Conservation (phyloP, 2,329 filamentous ascomycete species). For the Pezizomycotina sp. region DNA sequence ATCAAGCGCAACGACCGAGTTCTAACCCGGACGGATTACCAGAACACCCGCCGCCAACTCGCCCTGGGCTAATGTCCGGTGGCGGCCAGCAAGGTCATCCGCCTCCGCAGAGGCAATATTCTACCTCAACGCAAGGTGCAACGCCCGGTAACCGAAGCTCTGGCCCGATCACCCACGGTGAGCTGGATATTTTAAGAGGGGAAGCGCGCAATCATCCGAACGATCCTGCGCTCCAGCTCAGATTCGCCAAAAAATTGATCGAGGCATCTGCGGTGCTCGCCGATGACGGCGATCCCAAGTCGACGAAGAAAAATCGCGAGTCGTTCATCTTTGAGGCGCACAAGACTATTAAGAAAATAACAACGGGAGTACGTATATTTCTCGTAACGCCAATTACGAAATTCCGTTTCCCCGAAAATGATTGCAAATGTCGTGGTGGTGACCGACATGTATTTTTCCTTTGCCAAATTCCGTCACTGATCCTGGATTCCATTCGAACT, state of each 20-base stretch:
- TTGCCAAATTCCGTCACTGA: neutral
- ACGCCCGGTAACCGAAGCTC: constrained; percentile 8
- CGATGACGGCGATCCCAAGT: constrained; percentile 55
- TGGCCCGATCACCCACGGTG: constrained; percentile 47
- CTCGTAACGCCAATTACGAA: neutral
- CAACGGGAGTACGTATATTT: constrained; percentile 40
- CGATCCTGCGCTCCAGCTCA: constrained; percentile 55
- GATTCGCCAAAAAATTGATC: constrained; percentile 65
- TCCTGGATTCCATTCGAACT: constrained; percentile 1
- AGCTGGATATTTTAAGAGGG: constrained; percentile 15
- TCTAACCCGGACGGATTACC: constrained; percentile 36
- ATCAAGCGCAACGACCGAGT: constrained; percentile 25
- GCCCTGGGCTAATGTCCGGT: constrained; percentile 42
- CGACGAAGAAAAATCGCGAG: constrained; percentile 51
- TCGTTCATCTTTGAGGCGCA: constrained; percentile 71
- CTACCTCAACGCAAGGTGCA: constrained; percentile 25
- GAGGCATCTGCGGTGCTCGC: constrained; percentile 69
- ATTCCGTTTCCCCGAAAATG: neutral
- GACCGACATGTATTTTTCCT: neutral
- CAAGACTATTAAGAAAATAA: constrained; percentile 81
- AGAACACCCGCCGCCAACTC: constrained; percentile 46
- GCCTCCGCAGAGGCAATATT: constrained; percentile 28
- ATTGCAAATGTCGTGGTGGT: neutral
- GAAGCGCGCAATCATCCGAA: constrained; percentile 50
- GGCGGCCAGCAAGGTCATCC: constrained; percentile 26